Percentiles rank a stretch among this genome's conserved stretches.
These are phyloP conservation scores for Austropuccinia psidii DNA, from an alignment of 1,284 basidiomycete genomes.

Conservation along the genomic window DNA sequence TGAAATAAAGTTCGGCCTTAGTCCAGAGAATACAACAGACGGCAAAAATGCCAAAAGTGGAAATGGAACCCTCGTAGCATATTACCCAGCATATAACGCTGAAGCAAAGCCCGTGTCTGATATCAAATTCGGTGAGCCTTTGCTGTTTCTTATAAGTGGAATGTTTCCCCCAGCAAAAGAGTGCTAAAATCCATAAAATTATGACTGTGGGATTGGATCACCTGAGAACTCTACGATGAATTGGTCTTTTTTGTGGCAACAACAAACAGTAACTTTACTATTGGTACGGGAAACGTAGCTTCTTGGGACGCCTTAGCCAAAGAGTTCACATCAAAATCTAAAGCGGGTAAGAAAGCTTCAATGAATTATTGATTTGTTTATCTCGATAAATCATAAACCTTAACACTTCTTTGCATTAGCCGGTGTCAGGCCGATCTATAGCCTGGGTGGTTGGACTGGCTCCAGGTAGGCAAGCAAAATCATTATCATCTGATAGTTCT, in stretches of 20 bases:
- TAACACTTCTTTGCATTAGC: neutral
- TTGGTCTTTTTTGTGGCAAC: conserved; percentile 25
- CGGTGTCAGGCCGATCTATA: conserved; percentile 1
- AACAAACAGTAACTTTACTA: conserved; percentile 18
- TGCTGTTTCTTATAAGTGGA: neutral
- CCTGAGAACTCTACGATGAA: conserved; percentile 27
- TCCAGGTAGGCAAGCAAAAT: neutral
- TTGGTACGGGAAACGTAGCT: neutral
- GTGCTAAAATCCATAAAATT: neutral
- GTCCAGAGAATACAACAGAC: no score
- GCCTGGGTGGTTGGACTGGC: conserved; percentile 28
- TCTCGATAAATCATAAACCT: neutral
- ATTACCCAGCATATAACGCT: conserved; percentile 27
- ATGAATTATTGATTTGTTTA: neutral
- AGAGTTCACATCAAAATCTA: conserved; percentile 16
- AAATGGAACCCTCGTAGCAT: neutral
- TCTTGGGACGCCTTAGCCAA: conserved; percentile 17
- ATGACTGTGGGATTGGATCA: neutral
- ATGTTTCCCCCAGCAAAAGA: neutral
- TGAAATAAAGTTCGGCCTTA: no score
- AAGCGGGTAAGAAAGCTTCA: neutral
- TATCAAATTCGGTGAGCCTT: conserved; percentile 24
- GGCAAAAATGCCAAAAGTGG: no score
- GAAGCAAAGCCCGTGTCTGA: conserved; percentile 2
- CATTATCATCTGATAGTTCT: neutral